Evolutionary conservation across 2,329 filamentous ascomycete genomes (phyloP).

Genomic region (Trichoderma afroharzianum): DNA sequence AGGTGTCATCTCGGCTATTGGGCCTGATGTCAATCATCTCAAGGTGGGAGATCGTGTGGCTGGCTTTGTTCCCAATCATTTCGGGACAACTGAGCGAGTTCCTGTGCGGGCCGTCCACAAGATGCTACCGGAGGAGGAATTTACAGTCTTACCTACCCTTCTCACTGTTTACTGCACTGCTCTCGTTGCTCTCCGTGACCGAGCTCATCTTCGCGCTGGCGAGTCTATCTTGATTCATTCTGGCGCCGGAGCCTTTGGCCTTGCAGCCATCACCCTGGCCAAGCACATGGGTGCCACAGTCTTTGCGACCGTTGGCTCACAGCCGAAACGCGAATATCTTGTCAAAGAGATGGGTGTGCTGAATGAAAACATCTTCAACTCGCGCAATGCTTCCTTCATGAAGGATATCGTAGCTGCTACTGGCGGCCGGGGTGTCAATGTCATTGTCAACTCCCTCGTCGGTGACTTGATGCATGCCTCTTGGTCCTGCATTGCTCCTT

Average conservation of each 20-base stretch:
- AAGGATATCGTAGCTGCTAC: conserved; percentile 23
- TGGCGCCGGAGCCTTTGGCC: conserved; percentile 22
- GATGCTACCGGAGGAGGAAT: conserved; percentile 31
- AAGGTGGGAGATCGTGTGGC: conserved; percentile 28
- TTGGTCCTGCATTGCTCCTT: conserved; percentile 3
- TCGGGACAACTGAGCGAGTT: conserved; percentile 24
- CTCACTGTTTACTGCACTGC: conserved; percentile 15
- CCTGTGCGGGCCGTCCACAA: neutral
- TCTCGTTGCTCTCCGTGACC: conserved; percentile 21
- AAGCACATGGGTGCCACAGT: conserved; percentile 24
- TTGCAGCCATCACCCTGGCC: conserved; percentile 21
- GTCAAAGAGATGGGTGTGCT: conserved; percentile 27
- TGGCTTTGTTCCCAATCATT: conserved; percentile 23
- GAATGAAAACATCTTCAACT: conserved; percentile 28
- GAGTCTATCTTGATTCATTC: conserved; percentile 24
- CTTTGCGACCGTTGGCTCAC: conserved; percentile 28
- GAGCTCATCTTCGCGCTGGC: conserved; percentile 25
- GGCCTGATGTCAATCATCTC: conserved; percentile 19
- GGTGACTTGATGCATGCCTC: neutral
- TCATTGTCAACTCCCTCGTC: conserved; percentile 30
- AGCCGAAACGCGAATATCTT: conserved; percentile 28
- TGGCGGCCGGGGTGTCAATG: conserved; percentile 24
- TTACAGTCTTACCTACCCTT: conserved; percentile 21
- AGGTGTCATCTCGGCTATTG: conserved; percentile 25
- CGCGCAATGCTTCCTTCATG: conserved; percentile 25